Evolutionary conservation across 257 asterid species (phyloP).

Genomic region (Eucommia ulmoides): DNA sequence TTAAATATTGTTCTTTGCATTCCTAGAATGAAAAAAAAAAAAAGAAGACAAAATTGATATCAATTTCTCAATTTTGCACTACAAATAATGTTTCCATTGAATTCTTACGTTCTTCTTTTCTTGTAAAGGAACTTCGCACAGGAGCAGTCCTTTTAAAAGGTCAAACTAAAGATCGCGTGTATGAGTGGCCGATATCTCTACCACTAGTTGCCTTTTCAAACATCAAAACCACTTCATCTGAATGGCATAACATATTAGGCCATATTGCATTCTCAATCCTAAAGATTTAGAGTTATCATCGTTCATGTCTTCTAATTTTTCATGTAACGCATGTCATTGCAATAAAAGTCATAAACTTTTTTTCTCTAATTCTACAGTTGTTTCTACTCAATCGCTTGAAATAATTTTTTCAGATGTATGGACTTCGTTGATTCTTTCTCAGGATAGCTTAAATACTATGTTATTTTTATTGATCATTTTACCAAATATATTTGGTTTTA

Average conservation of each 20-base stretch:
- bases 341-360: constrained; percentile 3
- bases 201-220: background rate
- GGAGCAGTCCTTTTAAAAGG: background rate
- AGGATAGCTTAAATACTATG: background rate
- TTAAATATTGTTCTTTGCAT: background rate
- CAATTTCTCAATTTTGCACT: background rate
- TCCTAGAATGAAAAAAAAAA: background rate
- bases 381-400: background rate
- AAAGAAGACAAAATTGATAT: no score
- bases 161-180: no score
- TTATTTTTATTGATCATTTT: background rate
- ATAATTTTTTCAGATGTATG: background rate
- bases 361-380: background rate
- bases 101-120: background rate
- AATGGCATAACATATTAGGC: background rate
- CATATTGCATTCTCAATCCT: background rate
- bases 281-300: background rate
- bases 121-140: background rate
- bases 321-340: background rate
- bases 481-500: background rate
- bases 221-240: background rate
- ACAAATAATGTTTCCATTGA: background rate
- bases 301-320: background rate
- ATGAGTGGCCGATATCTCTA: background rate
- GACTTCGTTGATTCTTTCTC: background rate